Conservation (phyloP, 441 rosid species). For the Populus hybrid region DNA sequence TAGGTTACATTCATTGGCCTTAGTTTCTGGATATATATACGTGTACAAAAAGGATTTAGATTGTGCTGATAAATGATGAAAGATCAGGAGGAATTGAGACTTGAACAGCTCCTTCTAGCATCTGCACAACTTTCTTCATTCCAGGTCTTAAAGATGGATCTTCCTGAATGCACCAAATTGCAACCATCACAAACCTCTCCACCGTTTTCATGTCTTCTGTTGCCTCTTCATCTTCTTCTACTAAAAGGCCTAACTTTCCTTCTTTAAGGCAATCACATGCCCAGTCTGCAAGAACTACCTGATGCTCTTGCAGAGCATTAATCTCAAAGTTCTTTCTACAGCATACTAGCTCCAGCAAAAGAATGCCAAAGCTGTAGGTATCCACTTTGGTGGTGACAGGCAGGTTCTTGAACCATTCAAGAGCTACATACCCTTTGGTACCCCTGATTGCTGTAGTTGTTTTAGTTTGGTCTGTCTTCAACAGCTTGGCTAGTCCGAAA, state of each 20-base stretch:
- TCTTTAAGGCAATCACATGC: constrained; percentile 31
- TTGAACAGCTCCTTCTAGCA: constrained; percentile 32
- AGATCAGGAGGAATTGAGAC: constrained; percentile 33
- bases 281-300: constrained; percentile 27
- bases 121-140: not conserved
- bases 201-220: constrained; percentile 9
- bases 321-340: constrained; percentile 26
- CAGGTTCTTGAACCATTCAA: constrained; percentile 46
- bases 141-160: constrained; percentile 23
- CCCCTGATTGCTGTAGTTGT: constrained; percentile 39
- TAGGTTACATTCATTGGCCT: constrained; percentile 27
- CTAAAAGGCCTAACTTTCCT: constrained; percentile 12
- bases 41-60: not conserved
- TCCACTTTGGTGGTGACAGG: constrained; percentile 52
- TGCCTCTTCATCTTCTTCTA: constrained; percentile 29
- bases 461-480: constrained; percentile 34
- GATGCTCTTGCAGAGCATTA: not conserved
- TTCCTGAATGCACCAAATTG: constrained; percentile 46
- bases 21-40: no score
- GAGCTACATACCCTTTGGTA: constrained; percentile 43
- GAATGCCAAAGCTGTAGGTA: constrained; percentile 48
- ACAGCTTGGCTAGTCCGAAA: constrained; percentile 48
- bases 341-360: constrained; percentile 40
- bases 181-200: constrained; percentile 29
- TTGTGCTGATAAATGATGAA: not conserved